Percentiles rank a stretch among this genome's conserved stretches.
Conservation (phyloP, 257 asterid species). For the Nemophila menziesii region DNA sequence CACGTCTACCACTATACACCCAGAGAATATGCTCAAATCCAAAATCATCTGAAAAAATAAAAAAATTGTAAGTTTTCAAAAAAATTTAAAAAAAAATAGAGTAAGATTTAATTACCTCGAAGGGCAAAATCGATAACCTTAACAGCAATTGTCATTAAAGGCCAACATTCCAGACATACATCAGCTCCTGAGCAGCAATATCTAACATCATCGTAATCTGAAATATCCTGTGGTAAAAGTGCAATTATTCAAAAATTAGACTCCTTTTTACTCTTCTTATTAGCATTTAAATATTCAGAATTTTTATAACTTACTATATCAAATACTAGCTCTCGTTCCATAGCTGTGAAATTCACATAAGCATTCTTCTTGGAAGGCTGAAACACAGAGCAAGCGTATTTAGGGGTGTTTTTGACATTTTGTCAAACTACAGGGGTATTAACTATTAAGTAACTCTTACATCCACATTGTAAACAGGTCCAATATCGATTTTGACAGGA, state of each 20-base stretch:
- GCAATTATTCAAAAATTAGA: conserved; percentile 5
- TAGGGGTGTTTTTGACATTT: too few species aligned
- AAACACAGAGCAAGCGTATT: conserved; percentile 11
- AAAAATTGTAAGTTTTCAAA: too few species aligned
- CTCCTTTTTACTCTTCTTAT: not conserved
- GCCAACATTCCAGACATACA: conserved; percentile 89
- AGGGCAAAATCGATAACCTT: conserved; percentile 85
- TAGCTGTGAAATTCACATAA: conserved; percentile 72
- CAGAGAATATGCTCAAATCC: conserved; percentile 83
- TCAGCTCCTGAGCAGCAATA: conserved; percentile 96
- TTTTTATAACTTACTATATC: conserved; percentile 60
- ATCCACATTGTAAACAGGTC: conserved; percentile 82
- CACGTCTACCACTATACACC: conserved; percentile 96
- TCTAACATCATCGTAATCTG: conserved; percentile 94
- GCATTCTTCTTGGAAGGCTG: conserved; percentile 92
- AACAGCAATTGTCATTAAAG: conserved; percentile 83
- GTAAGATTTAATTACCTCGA: too few species aligned
- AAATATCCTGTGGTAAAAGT: conserved; percentile 50
- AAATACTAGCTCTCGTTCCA: conserved; percentile 79
- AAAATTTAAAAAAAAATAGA: too few species aligned
- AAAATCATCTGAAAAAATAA: conserved; percentile 63
- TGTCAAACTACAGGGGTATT: not conserved
- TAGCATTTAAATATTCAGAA: too few species aligned
- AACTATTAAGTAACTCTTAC: conserved; percentile 32
- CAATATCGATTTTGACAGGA: conserved; percentile 83